Percentiles rank a stretch among this genome's conserved stretches.
Evolutionary conservation across 768 basidiomycete genomes (phyloP).

Genomic region (Boletus eberwhitei): DNA sequence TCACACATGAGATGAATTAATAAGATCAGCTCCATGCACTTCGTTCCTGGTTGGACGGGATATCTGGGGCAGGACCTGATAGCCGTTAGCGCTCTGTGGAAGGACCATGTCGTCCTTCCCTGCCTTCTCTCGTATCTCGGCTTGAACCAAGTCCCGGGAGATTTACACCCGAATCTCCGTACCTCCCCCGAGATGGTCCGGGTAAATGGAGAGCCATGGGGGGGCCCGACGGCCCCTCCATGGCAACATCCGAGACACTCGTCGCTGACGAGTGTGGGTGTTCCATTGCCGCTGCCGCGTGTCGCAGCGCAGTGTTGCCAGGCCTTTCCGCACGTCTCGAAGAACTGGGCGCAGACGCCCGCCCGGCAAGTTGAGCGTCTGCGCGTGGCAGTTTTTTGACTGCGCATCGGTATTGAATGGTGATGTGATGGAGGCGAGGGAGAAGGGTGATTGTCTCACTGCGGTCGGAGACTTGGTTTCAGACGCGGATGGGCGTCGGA

Average conservation of each 20-base stretch:
- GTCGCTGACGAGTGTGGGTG: conserved; percentile 22
- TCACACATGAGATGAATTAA: conserved; percentile 1
- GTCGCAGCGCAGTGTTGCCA: conserved; percentile 40
- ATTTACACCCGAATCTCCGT: conserved; percentile 33
- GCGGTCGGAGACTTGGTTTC: conserved; percentile 32
- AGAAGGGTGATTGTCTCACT: conserved; percentile 37
- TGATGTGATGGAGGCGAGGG: conserved; percentile 40
- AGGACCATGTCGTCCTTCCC: conserved; percentile 31
- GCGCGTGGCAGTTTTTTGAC: conserved; percentile 79
- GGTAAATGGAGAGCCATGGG: conserved; percentile 35
- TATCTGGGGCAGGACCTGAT: neutral
- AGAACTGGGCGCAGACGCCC: conserved; percentile 67
- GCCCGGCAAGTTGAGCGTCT: conserved; percentile 70
- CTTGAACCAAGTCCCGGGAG: conserved; percentile 23
- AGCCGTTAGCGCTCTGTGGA: conserved; percentile 25
- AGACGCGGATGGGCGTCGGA: conserved; percentile 28
- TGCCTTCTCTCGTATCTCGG: conserved; percentile 35
- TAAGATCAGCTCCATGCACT: conserved; percentile 4
- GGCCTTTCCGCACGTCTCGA: conserved; percentile 33
- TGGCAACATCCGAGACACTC: conserved; percentile 25
- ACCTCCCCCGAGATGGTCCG: conserved; percentile 32
- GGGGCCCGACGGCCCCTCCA: conserved; percentile 28
- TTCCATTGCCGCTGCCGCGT: conserved; percentile 28
- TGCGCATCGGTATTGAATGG: conserved; percentile 38
- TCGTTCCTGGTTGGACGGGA: neutral